These are phyloP conservation scores for Leccinum arenicola DNA, from an alignment of 768 basidiomycete genomes.

Conservation along the genomic window DNA sequence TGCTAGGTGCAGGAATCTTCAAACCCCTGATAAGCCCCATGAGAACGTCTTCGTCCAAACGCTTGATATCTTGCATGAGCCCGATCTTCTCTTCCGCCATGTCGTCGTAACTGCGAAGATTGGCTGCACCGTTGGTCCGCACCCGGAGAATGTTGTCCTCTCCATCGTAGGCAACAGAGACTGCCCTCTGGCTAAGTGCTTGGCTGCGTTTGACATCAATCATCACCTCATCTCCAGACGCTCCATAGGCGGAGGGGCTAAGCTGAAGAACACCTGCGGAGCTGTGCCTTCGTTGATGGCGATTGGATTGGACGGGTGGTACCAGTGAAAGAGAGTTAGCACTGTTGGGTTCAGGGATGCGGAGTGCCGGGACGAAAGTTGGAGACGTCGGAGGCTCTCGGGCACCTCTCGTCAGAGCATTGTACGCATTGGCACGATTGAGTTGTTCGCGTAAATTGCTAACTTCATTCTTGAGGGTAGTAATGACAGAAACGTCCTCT, in stretches of 20 bases:
- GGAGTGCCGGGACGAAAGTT: conserved; percentile 79
- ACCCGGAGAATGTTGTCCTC: conserved; percentile 71
- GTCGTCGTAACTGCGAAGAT: conserved; percentile 78
- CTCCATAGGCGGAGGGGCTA: conserved; percentile 59
- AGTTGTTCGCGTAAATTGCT: conserved; percentile 91
- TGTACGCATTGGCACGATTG: conserved; percentile 91
- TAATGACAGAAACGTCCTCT: conserved; percentile 85
- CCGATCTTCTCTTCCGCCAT: conserved; percentile 94
- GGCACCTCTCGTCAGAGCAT: conserved; percentile 73
- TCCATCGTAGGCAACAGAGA: conserved; percentile 85
- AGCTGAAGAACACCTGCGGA: conserved; percentile 76
- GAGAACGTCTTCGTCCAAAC: conserved; percentile 90
- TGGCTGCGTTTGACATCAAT: conserved; percentile 69
- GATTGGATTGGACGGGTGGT: conserved; percentile 36
- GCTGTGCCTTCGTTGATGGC: conserved; percentile 83
- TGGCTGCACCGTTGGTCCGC: conserved; percentile 62
- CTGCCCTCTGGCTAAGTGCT: conserved; percentile 73
- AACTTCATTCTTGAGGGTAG: conserved; percentile 89
- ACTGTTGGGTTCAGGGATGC: conserved; percentile 43
- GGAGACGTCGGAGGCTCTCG: conserved; percentile 80
- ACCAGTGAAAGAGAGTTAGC: conserved; percentile 45
- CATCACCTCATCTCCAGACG: conserved; percentile 77
- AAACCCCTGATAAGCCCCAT: conserved; percentile 86
- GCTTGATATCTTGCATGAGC: conserved; percentile 86
- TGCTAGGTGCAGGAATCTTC: conserved; percentile 88